Evolutionary conservation across 768 basidiomycete genomes (phyloP).

Genomic region (Amanita pseudoporphyria): DNA sequence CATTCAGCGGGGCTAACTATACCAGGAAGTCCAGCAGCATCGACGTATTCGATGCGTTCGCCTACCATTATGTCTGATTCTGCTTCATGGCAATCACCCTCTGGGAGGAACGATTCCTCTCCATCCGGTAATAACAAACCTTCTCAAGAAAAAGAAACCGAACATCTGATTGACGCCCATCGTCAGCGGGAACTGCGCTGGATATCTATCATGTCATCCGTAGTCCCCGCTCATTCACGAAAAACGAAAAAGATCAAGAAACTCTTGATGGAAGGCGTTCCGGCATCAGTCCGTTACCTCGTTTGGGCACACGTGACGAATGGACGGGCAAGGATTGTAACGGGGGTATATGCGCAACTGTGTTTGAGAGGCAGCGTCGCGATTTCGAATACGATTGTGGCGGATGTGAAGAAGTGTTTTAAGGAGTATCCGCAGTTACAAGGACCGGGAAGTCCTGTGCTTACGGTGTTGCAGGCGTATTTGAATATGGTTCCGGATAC

Average conservation of each 20-base stretch:
- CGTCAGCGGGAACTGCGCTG: conserved; percentile 70
- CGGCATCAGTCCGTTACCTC: conserved; percentile 72
- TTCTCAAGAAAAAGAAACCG: conserved; percentile 22
- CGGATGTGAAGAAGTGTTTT: conserved; percentile 47
- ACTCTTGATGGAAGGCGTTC: conserved; percentile 68
- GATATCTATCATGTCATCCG: conserved; percentile 52
- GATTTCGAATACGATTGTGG: conserved; percentile 44
- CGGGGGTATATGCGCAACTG: conserved; percentile 59
- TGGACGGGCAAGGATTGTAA: conserved; percentile 59
- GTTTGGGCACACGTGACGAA: conserved; percentile 81
- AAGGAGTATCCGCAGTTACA: conserved; percentile 49
- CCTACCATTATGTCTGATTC: conserved; percentile 19
- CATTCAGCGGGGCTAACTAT: conserved; percentile 15
- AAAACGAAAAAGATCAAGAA: conserved; percentile 77
- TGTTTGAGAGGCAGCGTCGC: conserved; percentile 44
- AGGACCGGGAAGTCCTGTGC: conserved; percentile 44
- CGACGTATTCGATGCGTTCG: conserved; percentile 12
- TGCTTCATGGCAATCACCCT: conserved; percentile 3
- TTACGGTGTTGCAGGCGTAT: conserved; percentile 61
- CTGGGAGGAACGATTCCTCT: conserved; percentile 8
- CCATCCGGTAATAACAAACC: not conserved
- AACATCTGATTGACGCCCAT: conserved; percentile 50
- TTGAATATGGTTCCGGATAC: conserved; percentile 81
- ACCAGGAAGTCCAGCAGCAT: conserved; percentile 35
- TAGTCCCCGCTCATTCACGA: conserved; percentile 50